Conservation (phyloP, 495 filamentous ascomycete genomes). For the Lentithecium fluviatile region DNA sequence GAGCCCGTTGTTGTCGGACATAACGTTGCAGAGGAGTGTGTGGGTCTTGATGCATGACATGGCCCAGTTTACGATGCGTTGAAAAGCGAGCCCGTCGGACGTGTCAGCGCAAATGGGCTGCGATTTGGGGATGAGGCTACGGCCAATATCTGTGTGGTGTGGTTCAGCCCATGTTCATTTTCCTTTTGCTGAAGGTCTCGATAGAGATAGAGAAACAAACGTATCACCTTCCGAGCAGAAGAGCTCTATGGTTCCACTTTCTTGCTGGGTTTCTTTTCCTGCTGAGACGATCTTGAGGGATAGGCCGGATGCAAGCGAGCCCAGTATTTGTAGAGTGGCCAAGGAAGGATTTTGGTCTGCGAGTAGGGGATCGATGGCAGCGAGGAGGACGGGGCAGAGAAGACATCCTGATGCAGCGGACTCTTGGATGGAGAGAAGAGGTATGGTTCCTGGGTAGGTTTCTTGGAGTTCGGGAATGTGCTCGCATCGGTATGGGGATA, state of each 20-base stretch:
- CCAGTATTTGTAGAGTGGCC: not conserved
- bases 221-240: not conserved
- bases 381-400: not conserved
- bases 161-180: not conserved
- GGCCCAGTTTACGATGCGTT: not conserved
- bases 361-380: not conserved
- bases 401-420: not conserved
- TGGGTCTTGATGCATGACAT: slow-evolving; percentile 1
- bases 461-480: not conserved
- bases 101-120: not conserved
- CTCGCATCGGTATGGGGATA: not conserved
- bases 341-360: not conserved
- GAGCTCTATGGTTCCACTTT: not conserved
- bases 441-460: not conserved
- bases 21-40: not conserved
- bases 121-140: not conserved
- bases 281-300: not conserved
- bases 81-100: not conserved
- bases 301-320: not conserved
- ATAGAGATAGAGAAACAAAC: not conserved
- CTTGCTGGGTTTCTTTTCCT: not conserved
- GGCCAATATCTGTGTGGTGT: not conserved
- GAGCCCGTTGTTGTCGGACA: not conserved
- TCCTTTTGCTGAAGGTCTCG: too few species aligned
- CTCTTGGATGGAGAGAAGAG: not conserved